Evolutionary conservation across 176 grass and related monocot species (phyloP).

Genomic region (Aegilops sharonensis): DNA sequence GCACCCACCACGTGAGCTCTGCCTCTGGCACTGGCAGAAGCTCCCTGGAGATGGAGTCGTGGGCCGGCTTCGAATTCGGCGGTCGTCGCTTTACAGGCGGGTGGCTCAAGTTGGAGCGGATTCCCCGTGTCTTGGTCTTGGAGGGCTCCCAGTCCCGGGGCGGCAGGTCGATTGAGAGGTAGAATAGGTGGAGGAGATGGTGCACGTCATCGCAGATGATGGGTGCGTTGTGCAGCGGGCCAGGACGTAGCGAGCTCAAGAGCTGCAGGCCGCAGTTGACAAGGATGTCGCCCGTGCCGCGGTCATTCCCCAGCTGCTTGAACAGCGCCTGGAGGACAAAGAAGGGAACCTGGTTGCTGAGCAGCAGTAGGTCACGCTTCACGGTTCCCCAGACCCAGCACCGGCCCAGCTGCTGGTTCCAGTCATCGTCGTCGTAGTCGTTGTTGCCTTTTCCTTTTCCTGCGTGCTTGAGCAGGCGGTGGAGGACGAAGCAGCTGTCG

Average conservation of each 20-base stretch:
- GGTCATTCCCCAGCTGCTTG: background rate
- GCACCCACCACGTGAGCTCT: slow-evolving; percentile 13
- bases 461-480: background rate
- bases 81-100: too few relatives aligned
- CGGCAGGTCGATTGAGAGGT: background rate
- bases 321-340: background rate
- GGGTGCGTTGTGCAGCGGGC: too few relatives aligned
- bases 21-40: background rate
- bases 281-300: background rate
- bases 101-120: too few relatives aligned
- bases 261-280: background rate
- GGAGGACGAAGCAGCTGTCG: slow-evolving; percentile 7
- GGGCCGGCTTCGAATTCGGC: too few relatives aligned
- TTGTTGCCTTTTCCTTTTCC: too few relatives aligned
- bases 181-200: slow-evolving; percentile 19
- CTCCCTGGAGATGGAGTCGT: background rate
- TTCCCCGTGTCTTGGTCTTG: too few relatives aligned
- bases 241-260: background rate
- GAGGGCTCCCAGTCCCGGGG: too few relatives aligned
- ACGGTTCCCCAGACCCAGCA: background rate
- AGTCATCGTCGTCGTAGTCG: background rate
- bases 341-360: background rate
- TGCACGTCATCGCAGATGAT: background rate
- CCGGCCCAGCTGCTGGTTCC: background rate
- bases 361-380: slow-evolving; percentile 3